Evolutionary conservation across 805 yeast genomes (phyloP).

Genomic region (Cyberlindnera mycetangii): DNA sequence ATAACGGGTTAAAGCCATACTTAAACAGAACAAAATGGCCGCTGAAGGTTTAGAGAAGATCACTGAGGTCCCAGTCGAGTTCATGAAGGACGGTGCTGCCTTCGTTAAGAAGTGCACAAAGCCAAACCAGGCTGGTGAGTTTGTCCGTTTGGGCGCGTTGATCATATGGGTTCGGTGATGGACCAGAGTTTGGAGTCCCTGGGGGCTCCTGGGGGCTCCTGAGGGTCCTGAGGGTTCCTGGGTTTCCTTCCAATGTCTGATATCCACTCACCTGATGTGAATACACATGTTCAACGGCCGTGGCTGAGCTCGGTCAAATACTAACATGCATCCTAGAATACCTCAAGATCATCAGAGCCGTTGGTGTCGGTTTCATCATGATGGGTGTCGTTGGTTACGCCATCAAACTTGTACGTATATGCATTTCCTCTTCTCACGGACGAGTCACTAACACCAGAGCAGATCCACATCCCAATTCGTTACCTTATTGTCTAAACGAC

Average conservation of each 20-base stretch:
- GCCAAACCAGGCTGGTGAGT: slow-evolving; percentile 77
- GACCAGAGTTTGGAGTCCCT: neutral
- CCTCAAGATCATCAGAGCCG: slow-evolving; percentile 86
- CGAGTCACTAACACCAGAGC: slow-evolving; percentile 8
- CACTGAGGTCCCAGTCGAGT: slow-evolving; percentile 85
- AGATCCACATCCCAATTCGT: slow-evolving; percentile 91
- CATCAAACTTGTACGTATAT: slow-evolving; percentile 63
- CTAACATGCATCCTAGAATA: slow-evolving; percentile 50
- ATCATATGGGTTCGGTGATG: no score
- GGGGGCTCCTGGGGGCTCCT: neutral
- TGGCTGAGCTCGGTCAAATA: no score
- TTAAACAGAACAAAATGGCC: slow-evolving; percentile 26
- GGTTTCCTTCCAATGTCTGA: no score
- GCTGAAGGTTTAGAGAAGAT: slow-evolving; percentile 71
- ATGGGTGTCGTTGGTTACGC: slow-evolving; percentile 98
- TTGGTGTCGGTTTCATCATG: slow-evolving; percentile 93
- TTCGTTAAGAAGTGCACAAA: slow-evolving; percentile 90
- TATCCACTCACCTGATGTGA: no score
- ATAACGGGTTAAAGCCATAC: neutral
- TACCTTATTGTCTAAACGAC: slow-evolving; percentile 75
- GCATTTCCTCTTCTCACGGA: neutral
- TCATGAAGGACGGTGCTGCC: slow-evolving; percentile 86
- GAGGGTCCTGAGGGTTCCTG: neutral
- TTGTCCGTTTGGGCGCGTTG: no score
- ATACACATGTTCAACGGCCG: no score